Base-by-base conservation (phyloP, 257 asterid genomes). In the Ballota nigra region DNA sequence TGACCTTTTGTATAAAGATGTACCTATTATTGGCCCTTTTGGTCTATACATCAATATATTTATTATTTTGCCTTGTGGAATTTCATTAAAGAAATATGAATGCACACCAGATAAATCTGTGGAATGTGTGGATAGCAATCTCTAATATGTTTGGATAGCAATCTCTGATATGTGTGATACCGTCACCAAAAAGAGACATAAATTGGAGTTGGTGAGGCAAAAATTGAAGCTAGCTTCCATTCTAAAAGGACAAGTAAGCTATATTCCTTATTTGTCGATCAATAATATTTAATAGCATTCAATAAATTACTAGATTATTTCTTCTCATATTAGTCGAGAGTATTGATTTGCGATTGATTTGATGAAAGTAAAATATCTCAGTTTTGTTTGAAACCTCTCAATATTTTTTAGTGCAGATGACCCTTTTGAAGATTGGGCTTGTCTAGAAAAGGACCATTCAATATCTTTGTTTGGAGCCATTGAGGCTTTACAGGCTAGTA, bases 61-160 rank as follows among this genome's bases (percentile, higher is more conserved):
- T 65, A 4, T 41, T 33, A 8, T 58, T 38, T 56, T 33, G 31
- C 68, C 33, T 23, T 51, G 4, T 33, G 38, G 3, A 34, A 56
- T 36, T 68, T 66, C 53, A 60, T 59, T 34, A 75, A 28, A 59
- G n/a, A 24, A 31, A 63, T 73, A 19, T 34, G 40, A 70, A n/a
- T 47, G 29, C 75, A 40, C 72, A 57, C 76, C 89, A 94, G 99
- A 91, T 83, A 84, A 81, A 80, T 75, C 87, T 94, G 38, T 91
- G 99, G 99, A 89, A 89, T 74, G 99, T 97, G 22, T 91, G 97
- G n/a, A n/a, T n/a, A n/a, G n/a, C n/a, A n/a, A n/a, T n/a, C n/a
- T n/a, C n/a, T n/a, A n/a, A n/a, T n/a, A n/a, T n/a, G n/a, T n/a
- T n/a, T n/a, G n/a, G 97, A 94, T 94, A 80, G 86, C 89, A 72